A percentile compares a stretch with the other conserved stretches of the same genome.
These are phyloP conservation scores for Auricularia sp. DNA, from an alignment of 768 basidiomycete genomes.

Conservation along the genomic window DNA sequence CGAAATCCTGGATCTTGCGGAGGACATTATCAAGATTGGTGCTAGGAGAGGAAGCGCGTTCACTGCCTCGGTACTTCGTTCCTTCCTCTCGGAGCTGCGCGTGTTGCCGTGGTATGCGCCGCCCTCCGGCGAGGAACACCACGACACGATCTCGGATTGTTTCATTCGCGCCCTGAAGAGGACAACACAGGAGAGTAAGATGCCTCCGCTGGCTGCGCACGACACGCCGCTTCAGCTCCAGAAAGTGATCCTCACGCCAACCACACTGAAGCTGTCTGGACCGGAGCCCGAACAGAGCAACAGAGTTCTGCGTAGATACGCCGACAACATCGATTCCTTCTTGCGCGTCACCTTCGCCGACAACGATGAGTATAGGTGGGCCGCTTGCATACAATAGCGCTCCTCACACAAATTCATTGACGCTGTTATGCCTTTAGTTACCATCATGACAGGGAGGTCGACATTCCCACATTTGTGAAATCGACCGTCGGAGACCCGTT, in stretches of 20 bases:
- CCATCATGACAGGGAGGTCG: conserved; percentile 42
- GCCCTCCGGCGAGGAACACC: background rate
- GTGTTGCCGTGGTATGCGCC: background rate
- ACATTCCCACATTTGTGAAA: conserved; percentile 41
- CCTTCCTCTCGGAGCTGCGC: conserved; percentile 24
- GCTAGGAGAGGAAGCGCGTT: conserved; percentile 24
- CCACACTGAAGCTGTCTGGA: conserved; percentile 40
- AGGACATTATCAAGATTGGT: conserved; percentile 23
- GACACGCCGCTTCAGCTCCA: background rate
- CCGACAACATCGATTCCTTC: conserved; percentile 41
- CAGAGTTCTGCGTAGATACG: conserved; percentile 46
- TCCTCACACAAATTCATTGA: no score
- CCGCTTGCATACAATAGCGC: no score
- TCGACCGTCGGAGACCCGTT: conserved; percentile 38
- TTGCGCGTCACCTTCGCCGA: conserved; percentile 55
- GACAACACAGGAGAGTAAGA: background rate
- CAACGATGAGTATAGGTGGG: conserved; percentile 40
- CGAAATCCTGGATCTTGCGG: conserved; percentile 40
- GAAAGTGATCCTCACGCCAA: conserved; percentile 41
- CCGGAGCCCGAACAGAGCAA: conserved; percentile 54
- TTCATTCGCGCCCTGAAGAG: background rate
- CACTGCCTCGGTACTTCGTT: conserved; percentile 31
- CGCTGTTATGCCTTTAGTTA: background rate
- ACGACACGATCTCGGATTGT: background rate
- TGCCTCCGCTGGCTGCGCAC: background rate